These are phyloP conservation scores for Diaporthe velutina DNA, from an alignment of 2,329 filamentous ascomycete genomes.

Conservation along the genomic window DNA sequence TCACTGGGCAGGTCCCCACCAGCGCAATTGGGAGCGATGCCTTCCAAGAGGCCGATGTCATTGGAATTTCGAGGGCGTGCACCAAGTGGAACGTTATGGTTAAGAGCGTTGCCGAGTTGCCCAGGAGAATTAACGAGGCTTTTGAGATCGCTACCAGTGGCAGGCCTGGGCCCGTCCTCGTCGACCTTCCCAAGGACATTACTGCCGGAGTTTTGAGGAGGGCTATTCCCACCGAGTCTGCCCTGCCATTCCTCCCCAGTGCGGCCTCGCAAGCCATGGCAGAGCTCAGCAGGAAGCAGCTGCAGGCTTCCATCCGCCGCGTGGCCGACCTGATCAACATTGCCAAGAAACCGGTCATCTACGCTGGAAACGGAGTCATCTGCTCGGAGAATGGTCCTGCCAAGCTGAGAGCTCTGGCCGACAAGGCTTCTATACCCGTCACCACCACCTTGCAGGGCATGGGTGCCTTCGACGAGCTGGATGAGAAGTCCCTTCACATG, in stretches of 20 bases:
- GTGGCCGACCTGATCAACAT: constrained; percentile 87
- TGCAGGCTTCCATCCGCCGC: constrained; percentile 79
- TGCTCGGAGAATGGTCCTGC: constrained; percentile 82
- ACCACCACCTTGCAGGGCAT: constrained; percentile 96
- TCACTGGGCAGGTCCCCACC: constrained; percentile 92
- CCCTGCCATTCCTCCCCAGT: constrained; percentile 84
- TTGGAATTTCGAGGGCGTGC: constrained; percentile 94
- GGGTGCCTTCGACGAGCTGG: constrained; percentile 91
- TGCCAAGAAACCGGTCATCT: constrained; percentile 94
- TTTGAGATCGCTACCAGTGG: constrained; percentile 98
- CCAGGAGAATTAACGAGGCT: constrained; percentile 94
- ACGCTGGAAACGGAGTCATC: constrained; percentile 92
- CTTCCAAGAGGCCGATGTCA: constrained; percentile 95
- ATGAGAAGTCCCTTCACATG: constrained; percentile 97
- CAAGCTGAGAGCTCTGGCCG: constrained; percentile 86
- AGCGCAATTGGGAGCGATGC: constrained; percentile 93
- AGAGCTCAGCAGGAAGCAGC: constrained; percentile 78
- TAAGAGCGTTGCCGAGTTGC: constrained; percentile 93
- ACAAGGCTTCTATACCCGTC: constrained; percentile 92
- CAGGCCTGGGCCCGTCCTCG: constrained; percentile 91
- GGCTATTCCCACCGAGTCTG: constrained; percentile 82
- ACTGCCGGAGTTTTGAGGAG: constrained; percentile 86
- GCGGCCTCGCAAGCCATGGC: constrained; percentile 87
- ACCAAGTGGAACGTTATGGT: constrained; percentile 99
- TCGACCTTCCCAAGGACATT: constrained; percentile 96